Conservation (phyloP, 2,329 filamentous ascomycete species). For the Mycosphaerelloides madeirae region DNA sequence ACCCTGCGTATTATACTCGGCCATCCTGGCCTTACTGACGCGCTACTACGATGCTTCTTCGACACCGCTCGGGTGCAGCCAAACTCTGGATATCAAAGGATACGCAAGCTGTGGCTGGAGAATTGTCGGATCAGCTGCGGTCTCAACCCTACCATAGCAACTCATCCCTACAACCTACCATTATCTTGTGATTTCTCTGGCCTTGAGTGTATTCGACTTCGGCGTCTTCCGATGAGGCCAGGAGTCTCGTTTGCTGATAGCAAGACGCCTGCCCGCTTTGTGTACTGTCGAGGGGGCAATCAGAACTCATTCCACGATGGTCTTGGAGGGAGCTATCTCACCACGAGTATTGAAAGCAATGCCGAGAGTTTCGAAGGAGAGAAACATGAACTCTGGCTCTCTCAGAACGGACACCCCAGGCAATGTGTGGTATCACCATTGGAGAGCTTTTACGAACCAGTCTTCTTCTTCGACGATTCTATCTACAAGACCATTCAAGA, state of each 20-base stretch:
- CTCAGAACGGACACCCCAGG: not conserved
- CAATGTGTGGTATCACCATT: not conserved
- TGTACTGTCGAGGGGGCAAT: slow-evolving; percentile 26
- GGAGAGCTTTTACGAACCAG: slow-evolving; percentile 5
- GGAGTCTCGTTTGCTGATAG: not conserved
- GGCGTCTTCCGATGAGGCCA: slow-evolving; percentile 34
- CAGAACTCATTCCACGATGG: slow-evolving; percentile 22
- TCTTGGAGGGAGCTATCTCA: slow-evolving; percentile 21
- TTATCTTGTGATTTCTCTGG: slow-evolving; percentile 26
- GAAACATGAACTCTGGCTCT: slow-evolving; percentile 11
- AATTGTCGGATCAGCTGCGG: slow-evolving; percentile 37
- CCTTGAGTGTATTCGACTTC: slow-evolving; percentile 40
- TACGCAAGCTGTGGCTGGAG: slow-evolving; percentile 45
- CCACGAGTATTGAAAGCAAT: slow-evolving; percentile 13
- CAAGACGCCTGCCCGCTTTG: slow-evolving; percentile 4
- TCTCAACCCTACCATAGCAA: slow-evolving; percentile 8
- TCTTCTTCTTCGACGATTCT: slow-evolving; percentile 13
- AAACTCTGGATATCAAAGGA: slow-evolving; percentile 26
- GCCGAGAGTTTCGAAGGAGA: slow-evolving; percentile 13
- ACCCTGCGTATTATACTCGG: slow-evolving; percentile 43
- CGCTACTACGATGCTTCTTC: slow-evolving; percentile 39
- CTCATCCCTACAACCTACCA: slow-evolving; percentile 21
- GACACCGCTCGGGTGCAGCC: slow-evolving; percentile 18
- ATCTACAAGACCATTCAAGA: slow-evolving; percentile 19
- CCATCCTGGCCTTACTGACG: slow-evolving; percentile 39